A percentile compares a stretch with the other conserved stretches of the same genome.
Conservation (phyloP, 768 basidiomycete genomes). For the Lentinula detonsa region DNA sequence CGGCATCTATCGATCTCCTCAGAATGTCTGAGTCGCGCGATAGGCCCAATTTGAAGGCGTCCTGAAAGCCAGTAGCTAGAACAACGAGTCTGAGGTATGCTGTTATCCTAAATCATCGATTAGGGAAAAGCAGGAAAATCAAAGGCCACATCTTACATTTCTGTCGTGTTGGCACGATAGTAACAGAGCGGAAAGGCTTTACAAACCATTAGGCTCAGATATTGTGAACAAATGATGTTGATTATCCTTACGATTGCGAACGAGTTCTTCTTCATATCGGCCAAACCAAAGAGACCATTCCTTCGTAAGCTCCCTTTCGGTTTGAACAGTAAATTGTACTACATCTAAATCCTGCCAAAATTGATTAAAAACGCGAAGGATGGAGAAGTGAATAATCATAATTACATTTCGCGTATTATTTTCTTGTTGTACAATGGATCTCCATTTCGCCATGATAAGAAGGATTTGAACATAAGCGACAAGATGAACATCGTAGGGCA, state of each 20-base stretch:
- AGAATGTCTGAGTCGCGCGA: conserved; percentile 37
- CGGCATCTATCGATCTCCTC: conserved; percentile 43
- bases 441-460: conserved; percentile 42
- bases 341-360: conserved; percentile 27
- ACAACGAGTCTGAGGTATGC: conserved; percentile 54
- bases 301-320: conserved; percentile 28
- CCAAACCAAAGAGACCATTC: conserved; percentile 34
- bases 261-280: conserved; percentile 33
- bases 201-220: not conserved
- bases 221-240: not conserved
- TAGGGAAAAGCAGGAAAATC: not conserved
- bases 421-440: conserved; percentile 14
- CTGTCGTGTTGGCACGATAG: conserved; percentile 38
- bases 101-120: conserved; percentile 30
- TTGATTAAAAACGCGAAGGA: not conserved
- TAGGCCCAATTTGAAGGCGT: conserved; percentile 32
- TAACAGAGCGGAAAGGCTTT: conserved; percentile 35
- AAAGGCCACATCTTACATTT: conserved; percentile 23
- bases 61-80: conserved; percentile 49
- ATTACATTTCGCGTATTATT: not conserved
- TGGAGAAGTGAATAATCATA: not conserved
- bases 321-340: conserved; percentile 26
- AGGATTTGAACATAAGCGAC: conserved; percentile 49
- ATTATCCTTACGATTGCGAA: conserved; percentile 24
- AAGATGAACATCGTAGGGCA: conserved; percentile 40